Base-by-base conservation (phyloP, 495 filamentous ascomycete genomes). In the Lasiosphaeriaceae sp. region DNA sequence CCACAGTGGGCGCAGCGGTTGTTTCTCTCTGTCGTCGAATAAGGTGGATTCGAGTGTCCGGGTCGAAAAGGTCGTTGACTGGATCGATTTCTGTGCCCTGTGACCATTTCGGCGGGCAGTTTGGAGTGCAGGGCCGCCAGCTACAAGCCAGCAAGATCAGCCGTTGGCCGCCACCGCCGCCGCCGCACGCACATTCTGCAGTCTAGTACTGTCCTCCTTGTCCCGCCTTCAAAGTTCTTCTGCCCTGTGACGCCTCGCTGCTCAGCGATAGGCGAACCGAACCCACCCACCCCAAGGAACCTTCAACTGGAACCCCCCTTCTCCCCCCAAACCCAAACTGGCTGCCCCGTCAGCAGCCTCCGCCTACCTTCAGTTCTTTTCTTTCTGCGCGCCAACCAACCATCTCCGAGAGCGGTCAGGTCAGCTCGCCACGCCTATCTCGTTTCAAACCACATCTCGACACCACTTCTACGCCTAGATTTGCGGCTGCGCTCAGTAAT, bases 391-490 rank as follows among this genome's bases (percentile, higher is more conserved):
- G 58, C 66, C 64, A 63, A 67, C 67, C 65, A 70, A 61, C 67
- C 65, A 64, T 54, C 57, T 65, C 65, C 58, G 63, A 64, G 65
- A 64, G 55, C 59, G 67, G 67, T 65, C 58, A 56, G 67, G 67
- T 65, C 58, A 56, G 56, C 63, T 60, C 8, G 58, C 65, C 67
- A 66, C 62, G 54, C 66, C 62, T 46, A 44, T 55, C 58, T 9
- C 47, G 65, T 67, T 67, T 67, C 62, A 70, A 66, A 59, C 60
- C 56, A 54, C 62, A 58, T 61, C 64, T 58, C 60, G 51, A 56
- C 64, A 57, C 60, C 59, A 29, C 21, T 41, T 51, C 50, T 54
- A 26, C 48, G 55, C 47, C 43, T 51, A 21, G 50, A 55, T 17
- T 56, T 31, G 26, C 49, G 29, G 49, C 51, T 52, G 16, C 24